phyloP scores from a whole-genome alignment of 257 asterid species.

The Plectranthus barbatus region DNA sequence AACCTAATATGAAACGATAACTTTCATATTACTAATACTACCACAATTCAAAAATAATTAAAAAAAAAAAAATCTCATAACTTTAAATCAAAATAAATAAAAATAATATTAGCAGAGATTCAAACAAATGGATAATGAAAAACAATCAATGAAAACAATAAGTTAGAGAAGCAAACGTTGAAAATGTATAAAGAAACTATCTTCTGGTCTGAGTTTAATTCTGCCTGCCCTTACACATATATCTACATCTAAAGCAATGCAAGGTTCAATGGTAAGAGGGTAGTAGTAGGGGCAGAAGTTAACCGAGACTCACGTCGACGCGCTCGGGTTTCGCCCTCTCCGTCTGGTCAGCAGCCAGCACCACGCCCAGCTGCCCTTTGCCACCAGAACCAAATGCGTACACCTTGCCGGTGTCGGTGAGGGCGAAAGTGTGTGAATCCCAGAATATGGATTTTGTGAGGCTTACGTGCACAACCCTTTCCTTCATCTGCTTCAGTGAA shows the following conservation, averaged over 20 bases:
- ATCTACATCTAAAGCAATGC: constrained; percentile 4
- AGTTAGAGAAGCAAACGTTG: too few relatives aligned
- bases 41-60: too few relatives aligned
- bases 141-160: too few relatives aligned
- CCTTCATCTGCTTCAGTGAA: constrained; percentile 64
- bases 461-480: constrained; percentile 88
- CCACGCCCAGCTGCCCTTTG: constrained; percentile 91
- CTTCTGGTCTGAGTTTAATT: too few relatives aligned
- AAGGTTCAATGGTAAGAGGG: not conserved
- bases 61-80: too few relatives aligned
- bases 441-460: constrained; percentile 89
- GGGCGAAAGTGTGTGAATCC: constrained; percentile 95
- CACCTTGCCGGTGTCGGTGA: constrained; percentile 78
- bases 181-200: too few relatives aligned
- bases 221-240: constrained; percentile 10
- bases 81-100: too few relatives aligned
- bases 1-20: too few relatives aligned
- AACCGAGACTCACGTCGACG: constrained; percentile 70
- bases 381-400: constrained; percentile 96
- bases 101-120: too few relatives aligned
- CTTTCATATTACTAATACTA: too few relatives aligned
- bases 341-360: constrained; percentile 49
- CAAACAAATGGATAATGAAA: too few relatives aligned
- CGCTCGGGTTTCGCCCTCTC: constrained; percentile 77
- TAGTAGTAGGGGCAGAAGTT: not conserved